Conservation (phyloP, 2,329 filamentous ascomycete species). For the Penicillium brevicompactum region DNA sequence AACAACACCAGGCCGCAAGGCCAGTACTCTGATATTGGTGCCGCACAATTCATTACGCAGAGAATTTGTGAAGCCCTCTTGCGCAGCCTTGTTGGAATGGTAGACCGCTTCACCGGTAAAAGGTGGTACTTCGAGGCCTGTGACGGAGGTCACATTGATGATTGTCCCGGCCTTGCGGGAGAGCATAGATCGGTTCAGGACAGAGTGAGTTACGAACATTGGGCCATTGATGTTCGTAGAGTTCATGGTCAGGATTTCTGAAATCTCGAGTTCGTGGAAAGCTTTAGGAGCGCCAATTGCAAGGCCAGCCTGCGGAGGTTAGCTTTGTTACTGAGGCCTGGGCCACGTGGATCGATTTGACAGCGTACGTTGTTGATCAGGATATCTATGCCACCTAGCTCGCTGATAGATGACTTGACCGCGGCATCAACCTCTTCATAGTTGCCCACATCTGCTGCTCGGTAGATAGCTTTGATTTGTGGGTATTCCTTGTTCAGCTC, state of each 20-base stretch:
- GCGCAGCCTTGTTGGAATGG: constrained; percentile 22
- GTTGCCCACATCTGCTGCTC: constrained; percentile 21
- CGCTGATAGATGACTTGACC: constrained; percentile 32
- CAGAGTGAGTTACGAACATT: constrained; percentile 50
- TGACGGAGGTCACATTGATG: constrained; percentile 52
- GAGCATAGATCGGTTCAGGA: constrained; percentile 49
- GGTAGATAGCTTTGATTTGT: constrained; percentile 12
- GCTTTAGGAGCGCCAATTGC: constrained; percentile 49
- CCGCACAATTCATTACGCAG: constrained; percentile 51
- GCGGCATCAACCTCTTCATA: constrained; percentile 27
- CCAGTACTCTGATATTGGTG: constrained; percentile 52
- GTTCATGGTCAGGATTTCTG: constrained; percentile 49
- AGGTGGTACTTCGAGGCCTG: constrained; percentile 51
- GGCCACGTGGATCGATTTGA: not conserved
- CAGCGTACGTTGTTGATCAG: constrained; percentile 48
- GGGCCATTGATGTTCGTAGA: constrained; percentile 52
- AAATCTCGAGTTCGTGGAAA: constrained; percentile 47
- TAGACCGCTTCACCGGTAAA: constrained; percentile 53
- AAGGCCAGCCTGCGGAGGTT: constrained; percentile 41
- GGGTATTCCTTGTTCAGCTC: constrained; percentile 1
- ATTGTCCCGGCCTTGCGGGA: constrained; percentile 46
- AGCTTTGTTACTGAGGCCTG: not conserved
- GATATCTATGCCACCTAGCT: constrained; percentile 45
- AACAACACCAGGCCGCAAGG: constrained; percentile 51
- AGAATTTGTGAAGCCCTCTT: constrained; percentile 54